Percentiles rank a stretch among this genome's conserved stretches.
These are phyloP conservation scores for Lentinula sp. DNA, from an alignment of 768 basidiomycete species.

Conservation along the genomic window DNA sequence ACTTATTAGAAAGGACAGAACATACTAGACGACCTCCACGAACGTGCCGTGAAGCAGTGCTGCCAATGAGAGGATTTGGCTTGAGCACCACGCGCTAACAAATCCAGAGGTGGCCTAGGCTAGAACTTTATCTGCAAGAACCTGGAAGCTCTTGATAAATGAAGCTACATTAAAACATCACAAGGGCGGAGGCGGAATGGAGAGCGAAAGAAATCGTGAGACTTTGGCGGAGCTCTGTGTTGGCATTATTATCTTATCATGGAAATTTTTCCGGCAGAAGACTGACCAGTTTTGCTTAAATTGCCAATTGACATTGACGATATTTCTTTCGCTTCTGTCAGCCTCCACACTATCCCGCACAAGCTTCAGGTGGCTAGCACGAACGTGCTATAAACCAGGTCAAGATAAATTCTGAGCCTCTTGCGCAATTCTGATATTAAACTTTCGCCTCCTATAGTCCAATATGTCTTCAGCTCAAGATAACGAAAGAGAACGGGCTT, in stretches of 20 bases:
- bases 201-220: not conserved
- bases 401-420: not conserved
- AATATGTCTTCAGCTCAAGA: not conserved
- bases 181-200: not conserved
- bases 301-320: not conserved
- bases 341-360: not conserved
- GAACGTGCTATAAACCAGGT: not conserved
- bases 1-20: no score
- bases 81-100: not conserved
- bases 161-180: not conserved
- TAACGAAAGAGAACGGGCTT: not conserved
- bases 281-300: not conserved
- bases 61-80: not conserved
- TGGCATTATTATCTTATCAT: not conserved
- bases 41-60: not conserved
- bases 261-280: not conserved
- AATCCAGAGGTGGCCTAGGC: not conserved
- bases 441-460: not conserved
- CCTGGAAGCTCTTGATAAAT: not conserved
- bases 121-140: not conserved
- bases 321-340: not conserved
- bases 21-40: not conserved
- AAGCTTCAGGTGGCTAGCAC: not conserved
- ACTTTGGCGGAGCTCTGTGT: not conserved
- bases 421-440: not conserved